Conservation (phyloP, 805 yeast species). For the Schwanniomyces polymorphus region DNA sequence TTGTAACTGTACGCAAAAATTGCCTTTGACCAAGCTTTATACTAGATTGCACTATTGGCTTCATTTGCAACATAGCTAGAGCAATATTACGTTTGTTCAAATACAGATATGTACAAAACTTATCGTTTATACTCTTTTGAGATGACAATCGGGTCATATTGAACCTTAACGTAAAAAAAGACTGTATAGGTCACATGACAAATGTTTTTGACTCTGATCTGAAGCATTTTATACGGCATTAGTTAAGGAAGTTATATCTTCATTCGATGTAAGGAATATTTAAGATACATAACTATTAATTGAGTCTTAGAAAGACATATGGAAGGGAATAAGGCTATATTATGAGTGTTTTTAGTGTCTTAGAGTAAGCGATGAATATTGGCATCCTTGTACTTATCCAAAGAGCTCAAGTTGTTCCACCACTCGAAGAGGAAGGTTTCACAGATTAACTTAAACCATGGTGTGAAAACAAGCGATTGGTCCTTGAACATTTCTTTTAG, state of each 20-base stretch:
- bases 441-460: constrained; percentile 97
- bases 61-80: background rate
- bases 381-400: constrained; percentile 50
- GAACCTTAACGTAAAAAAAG: background rate
- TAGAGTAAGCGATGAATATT: constrained; percentile 51
- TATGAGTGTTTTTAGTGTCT: background rate
- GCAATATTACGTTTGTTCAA: too few species aligned
- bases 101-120: background rate
- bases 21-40: background rate
- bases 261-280: background rate
- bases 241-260: background rate
- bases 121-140: background rate
- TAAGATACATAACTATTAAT: background rate
- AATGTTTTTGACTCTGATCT: background rate
- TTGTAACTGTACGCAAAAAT: constrained; percentile 11
- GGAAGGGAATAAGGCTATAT: too few species aligned
- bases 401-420: constrained; percentile 79
- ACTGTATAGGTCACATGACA: background rate
- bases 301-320: too few species aligned
- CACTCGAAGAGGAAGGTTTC: constrained; percentile 86
- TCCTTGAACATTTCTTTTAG: constrained; percentile 78
- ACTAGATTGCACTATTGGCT: background rate
- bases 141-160: background rate
- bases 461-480: constrained; percentile 73
- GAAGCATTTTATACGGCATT: background rate